phyloP scores from a whole-genome alignment of 768 basidiomycete species.

The Rhodotorula taiwanensis region DNA sequence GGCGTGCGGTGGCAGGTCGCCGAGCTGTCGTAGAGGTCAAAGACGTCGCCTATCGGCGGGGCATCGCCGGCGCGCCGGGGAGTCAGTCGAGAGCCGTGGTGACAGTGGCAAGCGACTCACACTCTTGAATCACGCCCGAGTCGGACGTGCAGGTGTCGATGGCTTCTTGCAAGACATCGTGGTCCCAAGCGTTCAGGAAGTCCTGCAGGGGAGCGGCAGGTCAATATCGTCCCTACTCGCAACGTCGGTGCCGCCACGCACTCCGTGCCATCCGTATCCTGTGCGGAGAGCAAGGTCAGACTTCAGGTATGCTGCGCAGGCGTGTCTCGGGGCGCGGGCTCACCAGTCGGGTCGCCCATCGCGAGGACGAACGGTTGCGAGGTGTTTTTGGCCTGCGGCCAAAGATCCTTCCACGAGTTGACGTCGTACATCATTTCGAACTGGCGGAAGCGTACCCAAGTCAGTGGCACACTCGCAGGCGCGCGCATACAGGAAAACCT shows the following conservation, averaged over 20 bases:
- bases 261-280: constrained; percentile 12
- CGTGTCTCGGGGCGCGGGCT: neutral
- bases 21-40: constrained; percentile 28
- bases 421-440: constrained; percentile 23
- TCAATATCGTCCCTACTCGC: too few species aligned
- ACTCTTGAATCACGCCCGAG: constrained; percentile 38
- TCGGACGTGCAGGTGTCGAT: constrained; percentile 38
- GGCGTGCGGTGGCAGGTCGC: constrained; percentile 33
- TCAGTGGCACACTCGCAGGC: too few species aligned
- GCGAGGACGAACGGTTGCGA: constrained; percentile 31
- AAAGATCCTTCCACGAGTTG: constrained; percentile 1
- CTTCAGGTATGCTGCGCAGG: neutral
- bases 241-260: too few species aligned
- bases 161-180: constrained; percentile 28
- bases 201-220: neutral
- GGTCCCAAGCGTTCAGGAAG: constrained; percentile 38
- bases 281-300: too few species aligned
- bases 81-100: too few species aligned
- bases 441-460: too few species aligned
- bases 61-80: too few species aligned
- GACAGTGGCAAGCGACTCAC: constrained; percentile 9
- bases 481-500: too few species aligned
- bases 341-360: constrained; percentile 7
- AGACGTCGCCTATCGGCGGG: constrained; percentile 27
- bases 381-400: constrained; percentile 22